Evolutionary conservation across 225 moss, liverwort and hornwort genomes (phyloP).

Genomic region (Sphagnum contortum): DNA sequence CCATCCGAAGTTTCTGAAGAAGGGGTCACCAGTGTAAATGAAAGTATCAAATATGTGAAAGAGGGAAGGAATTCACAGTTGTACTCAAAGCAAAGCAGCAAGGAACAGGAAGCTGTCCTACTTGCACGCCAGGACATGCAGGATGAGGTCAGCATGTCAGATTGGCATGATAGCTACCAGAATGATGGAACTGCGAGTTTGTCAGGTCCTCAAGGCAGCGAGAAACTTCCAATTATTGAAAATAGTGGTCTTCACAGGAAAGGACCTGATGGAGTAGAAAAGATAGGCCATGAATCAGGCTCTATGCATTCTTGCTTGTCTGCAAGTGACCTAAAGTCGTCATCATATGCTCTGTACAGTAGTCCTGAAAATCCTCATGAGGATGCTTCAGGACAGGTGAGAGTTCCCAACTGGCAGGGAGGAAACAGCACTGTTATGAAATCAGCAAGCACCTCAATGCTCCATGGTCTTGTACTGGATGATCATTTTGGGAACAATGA

Average conservation of each 20-base stretch:
- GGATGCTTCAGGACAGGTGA: slow-evolving; percentile 20
- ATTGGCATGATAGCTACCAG: slow-evolving; percentile 21
- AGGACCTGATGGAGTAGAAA: slow-evolving; percentile 21
- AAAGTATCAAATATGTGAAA: slow-evolving; percentile 23
- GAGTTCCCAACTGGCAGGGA: slow-evolving; percentile 8
- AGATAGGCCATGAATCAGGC: slow-evolving; percentile 14
- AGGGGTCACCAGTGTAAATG: slow-evolving; percentile 26
- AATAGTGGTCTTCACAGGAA: neutral
- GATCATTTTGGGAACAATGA: slow-evolving; percentile 58
- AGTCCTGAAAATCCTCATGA: slow-evolving; percentile 23
- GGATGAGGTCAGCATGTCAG: slow-evolving; percentile 20
- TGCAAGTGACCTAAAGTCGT: slow-evolving; percentile 20
- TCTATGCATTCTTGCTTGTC: slow-evolving; percentile 15
- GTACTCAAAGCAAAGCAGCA: slow-evolving; percentile 19
- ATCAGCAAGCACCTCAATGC: slow-evolving; percentile 29
- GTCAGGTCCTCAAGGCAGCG: slow-evolving; percentile 29
- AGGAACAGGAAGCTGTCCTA: slow-evolving; percentile 20
- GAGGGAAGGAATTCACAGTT: slow-evolving; percentile 15
- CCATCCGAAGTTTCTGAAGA: slow-evolving; percentile 39
- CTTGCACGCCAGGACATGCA: slow-evolving; percentile 16
- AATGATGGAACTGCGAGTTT: slow-evolving; percentile 27
- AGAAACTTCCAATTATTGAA: slow-evolving; percentile 21
- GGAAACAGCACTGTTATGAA: slow-evolving; percentile 18
- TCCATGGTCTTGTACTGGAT: slow-evolving; percentile 57
- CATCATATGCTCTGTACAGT: slow-evolving; percentile 24